Conservation (phyloP, 148 eudicot species). For the Oxyria digyna region DNA sequence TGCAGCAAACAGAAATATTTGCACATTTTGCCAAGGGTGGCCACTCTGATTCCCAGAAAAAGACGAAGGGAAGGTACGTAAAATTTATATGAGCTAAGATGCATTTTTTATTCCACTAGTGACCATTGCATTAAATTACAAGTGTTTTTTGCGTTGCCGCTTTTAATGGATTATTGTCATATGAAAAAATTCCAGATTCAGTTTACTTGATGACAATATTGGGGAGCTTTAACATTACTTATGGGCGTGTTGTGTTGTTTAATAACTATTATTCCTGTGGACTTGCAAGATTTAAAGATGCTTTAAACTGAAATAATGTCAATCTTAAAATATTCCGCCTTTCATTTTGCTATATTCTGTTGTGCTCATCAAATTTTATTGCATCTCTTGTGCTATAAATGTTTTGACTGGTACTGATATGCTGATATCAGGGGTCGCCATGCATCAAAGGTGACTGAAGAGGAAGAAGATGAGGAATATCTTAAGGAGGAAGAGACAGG, state of each 20-base stretch:
- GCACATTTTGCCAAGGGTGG: conserved; percentile 96
- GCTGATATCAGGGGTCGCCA: conserved; percentile 68
- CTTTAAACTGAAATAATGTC: neutral
- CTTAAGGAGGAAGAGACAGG: conserved; percentile 98
- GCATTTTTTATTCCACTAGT: neutral
- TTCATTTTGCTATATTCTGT: neutral
- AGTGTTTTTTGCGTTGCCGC: neutral
- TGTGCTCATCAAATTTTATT: neutral
- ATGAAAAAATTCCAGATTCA: neutral
- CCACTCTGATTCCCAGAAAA: conserved; percentile 48
- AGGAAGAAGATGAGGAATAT: conserved; percentile 92
- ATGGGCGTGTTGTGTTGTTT: neutral
- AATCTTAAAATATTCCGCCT: neutral
- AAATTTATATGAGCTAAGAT: neutral
- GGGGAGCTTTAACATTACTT: neutral
- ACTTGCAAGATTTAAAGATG: neutral
- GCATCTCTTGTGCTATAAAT: neutral
- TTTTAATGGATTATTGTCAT: neutral
- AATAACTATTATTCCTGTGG: neutral
- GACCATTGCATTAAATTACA: neutral
- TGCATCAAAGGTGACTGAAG: conserved; percentile 96
- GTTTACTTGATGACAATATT: neutral
- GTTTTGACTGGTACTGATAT: neutral
- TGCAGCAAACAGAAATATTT: conserved; percentile 95
- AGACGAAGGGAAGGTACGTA: conserved; percentile 63